Evolutionary conservation across 1,284 basidiomycete genomes (phyloP), one percentile per base, ranked within the genome.

Genomic region (Dichomitus squalens): DNA sequence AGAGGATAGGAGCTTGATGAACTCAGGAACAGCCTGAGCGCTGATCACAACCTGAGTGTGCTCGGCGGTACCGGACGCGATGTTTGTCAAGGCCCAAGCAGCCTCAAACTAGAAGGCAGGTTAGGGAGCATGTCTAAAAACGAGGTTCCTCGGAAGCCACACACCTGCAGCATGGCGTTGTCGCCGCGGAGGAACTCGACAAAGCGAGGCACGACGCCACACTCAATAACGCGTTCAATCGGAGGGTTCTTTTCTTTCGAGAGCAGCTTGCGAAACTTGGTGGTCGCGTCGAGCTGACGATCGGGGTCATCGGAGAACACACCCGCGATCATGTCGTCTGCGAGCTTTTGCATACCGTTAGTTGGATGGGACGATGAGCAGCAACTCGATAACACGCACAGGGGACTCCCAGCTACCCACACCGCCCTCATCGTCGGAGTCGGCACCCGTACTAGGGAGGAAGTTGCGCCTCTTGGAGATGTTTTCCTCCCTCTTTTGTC

Each of bases 191-290:
- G 80, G 76, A 98, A 99, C 74, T 98, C 89, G 58, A 99, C 97
- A 68, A 99, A 99, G 60, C 96, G 93, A 58, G 95, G 92, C 35
- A 99, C 95, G 52, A 99, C 96, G 60, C 94, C 93, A 75, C 95
- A 97, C 69, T 95, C 93, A 74, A 99, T 99, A 66, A 99, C 97
- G 71, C 90, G 89, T 76, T 99, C 97, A 73, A 99, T 99, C n/a
- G 96, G 96, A 36, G 96, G 96, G 75, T 98, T 99, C 82, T 96
- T 96, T 81, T 99, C 96, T 82, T 99, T 99, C 66, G 96, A 98
- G 59, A 99, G 86, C 46, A 97, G 82, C 74, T 99, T 99, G 72
- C 97, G 88, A 84, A 99, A 99, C 79, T 95, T 97, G 69, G 88
- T 92, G 25, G 96, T 98, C 67, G 95, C 91, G 74, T 98, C 95